These are phyloP conservation scores for Penicillium lagena DNA, from an alignment of 495 filamentous ascomycete species.

Conservation along the genomic window DNA sequence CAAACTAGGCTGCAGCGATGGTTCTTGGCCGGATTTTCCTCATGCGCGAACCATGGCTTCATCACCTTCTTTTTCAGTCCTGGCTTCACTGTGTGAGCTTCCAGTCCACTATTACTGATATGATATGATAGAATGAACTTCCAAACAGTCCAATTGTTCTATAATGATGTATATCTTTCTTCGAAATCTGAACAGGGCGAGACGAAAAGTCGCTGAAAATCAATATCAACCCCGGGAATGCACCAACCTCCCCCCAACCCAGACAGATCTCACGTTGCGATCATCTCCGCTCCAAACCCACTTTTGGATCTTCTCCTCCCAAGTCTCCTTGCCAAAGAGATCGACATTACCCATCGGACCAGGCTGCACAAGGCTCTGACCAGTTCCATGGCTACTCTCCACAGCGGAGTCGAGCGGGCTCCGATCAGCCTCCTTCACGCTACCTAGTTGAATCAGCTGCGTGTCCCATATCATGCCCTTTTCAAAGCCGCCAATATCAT, in stretches of 20 bases:
- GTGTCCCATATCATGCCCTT: constrained; percentile 80
- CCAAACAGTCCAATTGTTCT: too few species aligned
- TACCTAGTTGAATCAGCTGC: constrained; percentile 59
- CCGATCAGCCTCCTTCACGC: constrained; percentile 1
- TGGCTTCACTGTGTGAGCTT: too few species aligned
- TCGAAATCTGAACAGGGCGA: too few species aligned
- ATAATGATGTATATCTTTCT: too few species aligned
- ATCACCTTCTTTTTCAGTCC: too few species aligned
- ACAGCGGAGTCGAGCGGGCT: neutral
- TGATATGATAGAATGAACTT: too few species aligned
- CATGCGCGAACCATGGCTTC: too few species aligned
- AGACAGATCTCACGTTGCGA: constrained; percentile 71
- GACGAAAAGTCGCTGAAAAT: too few species aligned
- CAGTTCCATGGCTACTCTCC: neutral
- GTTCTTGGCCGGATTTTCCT: too few species aligned
- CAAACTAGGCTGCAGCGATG: too few species aligned
- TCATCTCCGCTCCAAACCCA: constrained; percentile 89
- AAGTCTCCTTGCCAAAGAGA: constrained; percentile 78
- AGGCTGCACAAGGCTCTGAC: neutral
- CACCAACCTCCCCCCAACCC: constrained; percentile 74
- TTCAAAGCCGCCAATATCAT: constrained; percentile 65
- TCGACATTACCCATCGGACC: constrained; percentile 46
- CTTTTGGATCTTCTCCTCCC: constrained; percentile 73
- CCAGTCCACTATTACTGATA: too few species aligned
- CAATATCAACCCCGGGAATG: constrained; percentile 37